Evolutionary conservation across 805 yeast genomes (phyloP), one percentile per base, ranked within the genome.

Genomic region (Metschnikowia bowlesiae): DNA sequence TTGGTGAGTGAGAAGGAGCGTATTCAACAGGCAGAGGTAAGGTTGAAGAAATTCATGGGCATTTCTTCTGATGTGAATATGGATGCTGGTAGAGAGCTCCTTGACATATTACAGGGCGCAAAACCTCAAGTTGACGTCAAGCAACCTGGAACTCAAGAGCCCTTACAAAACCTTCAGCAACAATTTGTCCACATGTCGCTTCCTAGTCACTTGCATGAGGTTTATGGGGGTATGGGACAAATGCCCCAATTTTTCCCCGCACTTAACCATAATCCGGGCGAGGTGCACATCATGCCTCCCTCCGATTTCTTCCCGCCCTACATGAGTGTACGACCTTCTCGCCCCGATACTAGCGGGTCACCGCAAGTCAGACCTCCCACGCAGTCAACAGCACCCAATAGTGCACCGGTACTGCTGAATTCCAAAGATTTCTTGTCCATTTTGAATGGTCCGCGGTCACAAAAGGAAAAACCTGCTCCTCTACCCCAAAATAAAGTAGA

Each of bases 61-160:
- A 71, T 87, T 39, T 76, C 77, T 22, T 38, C 65, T 59, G 55
- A 58, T 47, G 62, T 52, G 36, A 64, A 65, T 44, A 59, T 58
- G 30, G 92, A 86, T 65, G 89, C 90, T 1, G 94, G 94, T 33
- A 83, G 92, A 73, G 92, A 85, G 47, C 65, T 87, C 50, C 75
- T 87, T 59, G 80, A 84, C 53, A 76, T 85, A 63, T 71, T 87
- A 52, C 76, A 73, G 53, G 71, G 72, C 11, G 70, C 70, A 8
- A 49, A 51, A 31, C 54, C 56, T 4, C 55, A 36, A 28, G 14
- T 16, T 44, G 28, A 48, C 35, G 35, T 13, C 28, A 26, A 34
- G 10, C 32, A 30, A 18, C n/a, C 46, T n/a, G 46, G 32, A 9
- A 9, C 39, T n/a, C 33, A 32, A 46, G 46, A 32, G 30, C 16